These are phyloP conservation scores for Rhizopogon hawkerae DNA, from an alignment of 1,284 basidiomycete genomes.

Conservation along the genomic window DNA sequence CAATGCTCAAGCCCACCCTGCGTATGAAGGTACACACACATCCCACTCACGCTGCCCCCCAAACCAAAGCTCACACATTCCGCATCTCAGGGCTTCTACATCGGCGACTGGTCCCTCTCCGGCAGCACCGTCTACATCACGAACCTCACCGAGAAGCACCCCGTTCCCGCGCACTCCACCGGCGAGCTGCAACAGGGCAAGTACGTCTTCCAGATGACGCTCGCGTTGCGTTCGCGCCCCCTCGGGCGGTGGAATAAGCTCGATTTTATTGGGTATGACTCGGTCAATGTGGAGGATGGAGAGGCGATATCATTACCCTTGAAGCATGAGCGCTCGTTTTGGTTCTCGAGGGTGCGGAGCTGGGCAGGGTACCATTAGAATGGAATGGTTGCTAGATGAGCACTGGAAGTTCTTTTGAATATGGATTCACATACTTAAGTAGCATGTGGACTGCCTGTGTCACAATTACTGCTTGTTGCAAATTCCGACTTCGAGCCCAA, in stretches of 20 bases:
- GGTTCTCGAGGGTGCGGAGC: slow-evolving; percentile 83
- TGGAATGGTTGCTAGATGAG: neutral
- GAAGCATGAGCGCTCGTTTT: slow-evolving; percentile 83
- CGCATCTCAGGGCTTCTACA: slow-evolving; percentile 48
- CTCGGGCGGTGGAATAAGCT: slow-evolving; percentile 86
- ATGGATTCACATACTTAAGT: too few relatives aligned
- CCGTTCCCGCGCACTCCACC: slow-evolving; percentile 14
- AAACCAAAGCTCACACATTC: neutral
- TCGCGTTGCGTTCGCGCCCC: slow-evolving; percentile 70
- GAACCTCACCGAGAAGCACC: slow-evolving; percentile 51
- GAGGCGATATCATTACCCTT: slow-evolving; percentile 66
- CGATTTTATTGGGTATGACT: slow-evolving; percentile 68
- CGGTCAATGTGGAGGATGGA: slow-evolving; percentile 66
- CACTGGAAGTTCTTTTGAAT: neutral
- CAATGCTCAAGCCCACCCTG: slow-evolving; percentile 65
- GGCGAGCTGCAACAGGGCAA: slow-evolving; percentile 26
- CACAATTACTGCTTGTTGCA: too few relatives aligned
- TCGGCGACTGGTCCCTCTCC: slow-evolving; percentile 61
- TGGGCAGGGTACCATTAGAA: slow-evolving; percentile 27
- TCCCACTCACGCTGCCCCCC: slow-evolving; percentile 3
- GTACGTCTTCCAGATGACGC: slow-evolving; percentile 82
- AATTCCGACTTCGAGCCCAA: too few relatives aligned
- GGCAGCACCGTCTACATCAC: slow-evolving; percentile 53
- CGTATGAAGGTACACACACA: slow-evolving; percentile 59
- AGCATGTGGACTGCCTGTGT: too few relatives aligned